Evolutionary conservation across 225 moss, liverwort and hornwort species (phyloP), one percentile per base, ranked within the genome.

Genomic region (Bryoerythrophyllum caledonicum): DNA sequence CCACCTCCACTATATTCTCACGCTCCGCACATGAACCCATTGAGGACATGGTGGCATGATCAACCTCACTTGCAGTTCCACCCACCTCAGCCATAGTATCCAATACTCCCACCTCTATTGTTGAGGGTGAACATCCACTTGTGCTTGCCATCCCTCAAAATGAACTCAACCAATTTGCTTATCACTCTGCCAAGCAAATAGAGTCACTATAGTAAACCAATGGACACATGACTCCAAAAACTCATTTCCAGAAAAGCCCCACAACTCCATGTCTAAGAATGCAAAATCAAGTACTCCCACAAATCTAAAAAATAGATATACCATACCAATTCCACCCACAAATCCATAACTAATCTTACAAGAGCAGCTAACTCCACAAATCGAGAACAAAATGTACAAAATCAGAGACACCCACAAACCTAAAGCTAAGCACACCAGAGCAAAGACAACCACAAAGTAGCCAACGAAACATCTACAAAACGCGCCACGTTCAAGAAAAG

Each of bases 11-110:
- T 8, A 13, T 10, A 19, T 17, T 49, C 48, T 10, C 67, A 5
- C 3, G 5, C 15, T 1, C 1, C 9, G 5, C 37, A n/a, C 2
- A 9, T 2, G 20, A 19, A 10, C 1, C 1, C 3, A 0, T 1
- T 11, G 4, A 40, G 2, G 41, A 41, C 24, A 15, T 23, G 24
- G 14, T 38, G 1, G 14, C 41, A 24, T 19, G 23, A 13, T 64
- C 40, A 24, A 4, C 14, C 2, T 24, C 21, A 23, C 23, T 24
- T 21, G 14, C 41, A 64, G 8, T 0, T 48, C 17, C 27, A 25
- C 44, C 43, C 41, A 41, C 7, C 2, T 2, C 15, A 25, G 14
- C 2, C 5, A 12, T 0, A 32, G 32, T 60, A 5, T 41, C 41
- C 7, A 64, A 2, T n/a, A n/a, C n/a, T n/a, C n/a, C n/a, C n/a